These are phyloP conservation scores for Trichoderma sp. DNA, from an alignment of 2,329 filamentous ascomycete genomes.

Conservation along the genomic window DNA sequence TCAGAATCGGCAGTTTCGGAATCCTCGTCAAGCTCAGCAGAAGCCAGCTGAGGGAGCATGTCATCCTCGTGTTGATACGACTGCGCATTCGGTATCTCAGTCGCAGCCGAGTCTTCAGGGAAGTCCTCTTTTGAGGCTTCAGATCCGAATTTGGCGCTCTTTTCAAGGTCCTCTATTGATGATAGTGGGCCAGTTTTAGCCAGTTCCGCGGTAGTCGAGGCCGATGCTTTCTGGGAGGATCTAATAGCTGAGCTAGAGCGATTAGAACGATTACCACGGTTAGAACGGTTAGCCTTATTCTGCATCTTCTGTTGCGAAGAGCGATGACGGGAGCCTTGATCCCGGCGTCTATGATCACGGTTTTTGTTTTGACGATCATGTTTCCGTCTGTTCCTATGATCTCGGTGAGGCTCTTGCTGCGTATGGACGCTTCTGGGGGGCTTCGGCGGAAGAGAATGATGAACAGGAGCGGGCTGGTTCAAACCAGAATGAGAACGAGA, in stretches of 20 bases:
- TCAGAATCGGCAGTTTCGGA: neutral
- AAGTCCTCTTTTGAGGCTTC: neutral
- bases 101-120: neutral
- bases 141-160: neutral
- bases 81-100: neutral
- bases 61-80: neutral
- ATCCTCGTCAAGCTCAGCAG: neutral
- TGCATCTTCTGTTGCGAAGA: slow-evolving; percentile 28
- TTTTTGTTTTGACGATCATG: slow-evolving; percentile 35
- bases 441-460: slow-evolving; percentile 34
- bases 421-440: slow-evolving; percentile 31
- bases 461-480: slow-evolving; percentile 22
- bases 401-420: slow-evolving; percentile 30
- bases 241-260: neutral
- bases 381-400: slow-evolving; percentile 33
- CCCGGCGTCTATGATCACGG: slow-evolving; percentile 31
- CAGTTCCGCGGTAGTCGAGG: neutral
- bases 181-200: neutral
- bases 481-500: slow-evolving; percentile 22
- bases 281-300: slow-evolving; percentile 14
- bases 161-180: neutral
- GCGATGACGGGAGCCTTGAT: slow-evolving; percentile 25
- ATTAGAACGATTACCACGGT: neutral
- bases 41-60: neutral
- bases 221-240: neutral